These are phyloP conservation scores for Dendrobium catenatum DNA, from an alignment of 106 monocot genomes.

Conservation along the genomic window DNA sequence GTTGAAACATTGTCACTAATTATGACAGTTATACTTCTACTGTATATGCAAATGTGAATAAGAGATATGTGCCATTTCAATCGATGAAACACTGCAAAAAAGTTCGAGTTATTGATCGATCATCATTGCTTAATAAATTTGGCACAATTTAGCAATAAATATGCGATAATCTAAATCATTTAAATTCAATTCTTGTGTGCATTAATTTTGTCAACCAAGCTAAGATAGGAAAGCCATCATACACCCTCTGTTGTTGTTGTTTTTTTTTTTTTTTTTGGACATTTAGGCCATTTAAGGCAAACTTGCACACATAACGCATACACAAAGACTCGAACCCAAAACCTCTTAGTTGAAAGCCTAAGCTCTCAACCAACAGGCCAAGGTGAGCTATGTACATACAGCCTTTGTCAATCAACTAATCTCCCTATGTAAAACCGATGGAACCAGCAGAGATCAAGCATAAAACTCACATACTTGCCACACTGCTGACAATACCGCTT, in stretches of 20 bases:
- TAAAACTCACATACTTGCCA: conserved; percentile 64
- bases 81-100: background rate
- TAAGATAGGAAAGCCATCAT: background rate
- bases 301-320: no score
- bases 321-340: no score
- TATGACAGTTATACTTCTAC: no score
- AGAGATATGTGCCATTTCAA: background rate
- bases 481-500: conserved; percentile 98
- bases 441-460: background rate
- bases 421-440: background rate
- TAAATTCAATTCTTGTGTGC: background rate
- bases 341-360: no score
- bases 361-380: no score
- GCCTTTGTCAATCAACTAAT: background rate
- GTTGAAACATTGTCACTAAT: no score
- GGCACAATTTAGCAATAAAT: background rate
- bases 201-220: background rate
- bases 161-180: background rate
- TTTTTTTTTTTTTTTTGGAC: no score
- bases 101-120: background rate
- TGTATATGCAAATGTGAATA: no score
- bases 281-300: no score
- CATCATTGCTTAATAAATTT: background rate
- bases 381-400: no score
- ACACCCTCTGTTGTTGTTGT: background rate